phyloP scores from a whole-genome alignment of 2,329 filamentous ascomycete genomes.

The Nannizzia gypsea region DNA sequence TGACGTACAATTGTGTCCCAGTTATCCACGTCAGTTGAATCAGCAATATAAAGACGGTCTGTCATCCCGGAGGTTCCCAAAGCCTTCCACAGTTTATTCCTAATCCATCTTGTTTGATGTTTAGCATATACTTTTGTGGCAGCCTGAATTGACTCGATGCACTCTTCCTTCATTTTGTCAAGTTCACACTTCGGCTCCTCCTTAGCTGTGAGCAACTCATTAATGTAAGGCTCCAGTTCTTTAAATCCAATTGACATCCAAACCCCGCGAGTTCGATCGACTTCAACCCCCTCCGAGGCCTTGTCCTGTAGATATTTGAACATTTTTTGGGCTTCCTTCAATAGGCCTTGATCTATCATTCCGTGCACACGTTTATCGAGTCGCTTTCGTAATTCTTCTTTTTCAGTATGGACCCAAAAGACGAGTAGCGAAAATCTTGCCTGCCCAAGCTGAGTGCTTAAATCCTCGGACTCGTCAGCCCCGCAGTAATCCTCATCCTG shows the following conservation, averaged over 20 bases:
- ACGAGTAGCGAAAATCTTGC: constrained; percentile 52
- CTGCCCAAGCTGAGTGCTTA: constrained; percentile 15
- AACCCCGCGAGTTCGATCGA: constrained; percentile 72
- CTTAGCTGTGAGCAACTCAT: constrained; percentile 28
- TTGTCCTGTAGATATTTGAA: constrained; percentile 37
- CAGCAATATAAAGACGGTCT: constrained; percentile 60
- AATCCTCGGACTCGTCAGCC: constrained; percentile 4
- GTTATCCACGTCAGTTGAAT: constrained; percentile 56
- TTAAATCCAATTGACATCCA: constrained; percentile 97
- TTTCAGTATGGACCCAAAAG: constrained; percentile 77
- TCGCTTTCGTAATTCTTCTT: constrained; percentile 54
- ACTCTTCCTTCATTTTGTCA: constrained; percentile 44
- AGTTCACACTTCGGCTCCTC: constrained; percentile 31
- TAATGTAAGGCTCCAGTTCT: constrained; percentile 66
- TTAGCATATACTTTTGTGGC: constrained; percentile 82
- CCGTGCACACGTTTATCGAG: constrained; percentile 68
- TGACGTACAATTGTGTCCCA: constrained; percentile 55
- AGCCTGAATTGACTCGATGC: constrained; percentile 64
- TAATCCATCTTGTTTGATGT: constrained; percentile 76
- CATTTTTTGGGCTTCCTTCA: constrained; percentile 50
- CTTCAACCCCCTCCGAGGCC: constrained; percentile 36
- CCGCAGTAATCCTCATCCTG: constrained; percentile 12
- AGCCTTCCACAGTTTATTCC: constrained; percentile 63
- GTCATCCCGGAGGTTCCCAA: constrained; percentile 45
- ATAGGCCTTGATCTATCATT: constrained; percentile 60